phyloP scores from a whole-genome alignment of 1,139 yeast species.

The Kurtzmaniella quercitrusa region DNA sequence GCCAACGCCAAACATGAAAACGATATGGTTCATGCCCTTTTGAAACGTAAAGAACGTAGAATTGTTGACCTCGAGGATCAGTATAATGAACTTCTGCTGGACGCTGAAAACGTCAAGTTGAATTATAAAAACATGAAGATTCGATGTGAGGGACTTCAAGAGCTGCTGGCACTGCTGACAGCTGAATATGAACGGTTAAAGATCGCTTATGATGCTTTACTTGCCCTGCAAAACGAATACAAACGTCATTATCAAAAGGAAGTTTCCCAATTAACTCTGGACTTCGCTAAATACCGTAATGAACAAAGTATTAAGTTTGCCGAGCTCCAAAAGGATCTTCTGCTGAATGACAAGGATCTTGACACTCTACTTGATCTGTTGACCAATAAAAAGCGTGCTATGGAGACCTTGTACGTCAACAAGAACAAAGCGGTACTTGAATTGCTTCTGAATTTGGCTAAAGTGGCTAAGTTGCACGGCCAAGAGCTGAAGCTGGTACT shows the following conservation, averaged over 20 bases:
- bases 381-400: slow-evolving; percentile 35
- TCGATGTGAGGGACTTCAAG: slow-evolving; percentile 46
- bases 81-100: slow-evolving; percentile 40
- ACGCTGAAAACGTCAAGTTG: slow-evolving; percentile 42
- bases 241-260: slow-evolving; percentile 46
- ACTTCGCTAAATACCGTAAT: slow-evolving; percentile 34
- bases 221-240: slow-evolving; percentile 54
- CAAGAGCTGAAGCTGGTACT: slow-evolving; percentile 37
- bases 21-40: slow-evolving; percentile 59
- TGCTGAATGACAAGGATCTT: slow-evolving; percentile 41
- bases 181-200: slow-evolving; percentile 57
- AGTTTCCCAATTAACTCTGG: slow-evolving; percentile 20
- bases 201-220: slow-evolving; percentile 59
- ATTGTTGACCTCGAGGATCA: slow-evolving; percentile 59
- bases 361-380: slow-evolving; percentile 41
- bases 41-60: slow-evolving; percentile 62
- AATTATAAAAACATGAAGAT: slow-evolving; percentile 47
- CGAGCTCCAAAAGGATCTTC: slow-evolving; percentile 24
- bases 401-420: slow-evolving; percentile 43
- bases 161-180: slow-evolving; percentile 41
- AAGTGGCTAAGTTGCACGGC: slow-evolving; percentile 46
- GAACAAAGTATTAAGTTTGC: slow-evolving; percentile 29
- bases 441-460: slow-evolving; percentile 40
- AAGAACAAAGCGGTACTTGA: slow-evolving; percentile 46
- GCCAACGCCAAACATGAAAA: slow-evolving; percentile 70